These are phyloP conservation scores for Talaromyces sp. DNA, from an alignment of 2,329 filamentous ascomycete species.

Conservation along the genomic window DNA sequence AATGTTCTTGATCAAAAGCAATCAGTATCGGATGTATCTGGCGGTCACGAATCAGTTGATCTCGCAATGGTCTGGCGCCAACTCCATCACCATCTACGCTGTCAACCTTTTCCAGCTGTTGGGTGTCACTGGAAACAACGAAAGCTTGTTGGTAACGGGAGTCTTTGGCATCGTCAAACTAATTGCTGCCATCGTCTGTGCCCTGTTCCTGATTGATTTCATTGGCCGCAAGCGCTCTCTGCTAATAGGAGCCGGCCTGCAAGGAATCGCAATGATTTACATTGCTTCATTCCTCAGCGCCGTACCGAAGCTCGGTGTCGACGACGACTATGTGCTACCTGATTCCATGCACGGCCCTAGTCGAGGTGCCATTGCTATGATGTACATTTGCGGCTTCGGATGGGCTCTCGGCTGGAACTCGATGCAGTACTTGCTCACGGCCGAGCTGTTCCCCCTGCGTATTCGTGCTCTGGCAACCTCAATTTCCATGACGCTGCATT, in stretches of 20 bases:
- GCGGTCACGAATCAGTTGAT: slow-evolving; percentile 66
- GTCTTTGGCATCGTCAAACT: slow-evolving; percentile 76
- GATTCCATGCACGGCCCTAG: slow-evolving; percentile 45
- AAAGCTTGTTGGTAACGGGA: slow-evolving; percentile 67
- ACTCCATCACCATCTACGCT: slow-evolving; percentile 72
- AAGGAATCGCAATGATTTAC: slow-evolving; percentile 60
- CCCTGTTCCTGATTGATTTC: slow-evolving; percentile 73
- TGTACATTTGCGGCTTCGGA: slow-evolving; percentile 57
- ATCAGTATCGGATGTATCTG: slow-evolving; percentile 68
- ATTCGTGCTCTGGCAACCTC: slow-evolving; percentile 68
- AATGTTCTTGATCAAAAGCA: slow-evolving; percentile 60
- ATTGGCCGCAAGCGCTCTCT: slow-evolving; percentile 69
- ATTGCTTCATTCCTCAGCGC: slow-evolving; percentile 58
- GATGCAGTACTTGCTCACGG: slow-evolving; percentile 74
- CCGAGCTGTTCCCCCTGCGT: slow-evolving; percentile 71
- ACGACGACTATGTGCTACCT: slow-evolving; percentile 13
- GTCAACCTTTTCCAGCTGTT: slow-evolving; percentile 68
- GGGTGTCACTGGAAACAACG: slow-evolving; percentile 63
- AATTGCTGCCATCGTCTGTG: slow-evolving; percentile 61
- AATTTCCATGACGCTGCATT: slow-evolving; percentile 73
- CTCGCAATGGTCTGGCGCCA: slow-evolving; percentile 53
- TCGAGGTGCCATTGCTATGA: slow-evolving; percentile 67
- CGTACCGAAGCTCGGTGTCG: slow-evolving; percentile 54
- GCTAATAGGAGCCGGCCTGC: slow-evolving; percentile 56
- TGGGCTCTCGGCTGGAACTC: slow-evolving; percentile 65